Percentiles rank a stretch among this genome's conserved stretches.
Conservation (phyloP, 164 flowering plant species). For the Stephania cephalantha region DNA sequence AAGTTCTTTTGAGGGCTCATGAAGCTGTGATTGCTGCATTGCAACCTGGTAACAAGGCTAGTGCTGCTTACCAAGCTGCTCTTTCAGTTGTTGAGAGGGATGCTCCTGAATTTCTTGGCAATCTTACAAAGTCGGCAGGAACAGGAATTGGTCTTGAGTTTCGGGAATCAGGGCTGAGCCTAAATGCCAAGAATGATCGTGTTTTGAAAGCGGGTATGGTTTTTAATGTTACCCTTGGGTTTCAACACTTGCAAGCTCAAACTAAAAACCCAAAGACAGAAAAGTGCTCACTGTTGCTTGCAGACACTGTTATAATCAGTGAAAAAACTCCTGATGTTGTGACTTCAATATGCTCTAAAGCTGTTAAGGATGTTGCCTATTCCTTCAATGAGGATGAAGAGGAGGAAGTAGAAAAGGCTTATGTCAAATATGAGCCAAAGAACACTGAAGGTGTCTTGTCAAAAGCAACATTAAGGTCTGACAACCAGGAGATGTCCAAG, state of each 20-base stretch:
- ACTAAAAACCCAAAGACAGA: constrained; percentile 42
- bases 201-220: constrained; percentile 60
- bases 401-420: constrained; percentile 48
- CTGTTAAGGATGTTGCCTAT: constrained; percentile 67
- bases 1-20: constrained; percentile 70
- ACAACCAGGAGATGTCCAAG: constrained; percentile 60
- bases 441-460: constrained; percentile 25
- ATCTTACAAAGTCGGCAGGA: constrained; percentile 67
- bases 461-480: constrained; percentile 67
- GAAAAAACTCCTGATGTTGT: constrained; percentile 39
- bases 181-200: constrained; percentile 66
- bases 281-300: constrained; percentile 52
- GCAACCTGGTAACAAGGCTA: constrained; percentile 53
- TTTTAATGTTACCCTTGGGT: constrained; percentile 72
- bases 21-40: constrained; percentile 62
- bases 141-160: constrained; percentile 83
- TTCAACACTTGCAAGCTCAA: constrained; percentile 52
- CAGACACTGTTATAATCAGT: constrained; percentile 64
- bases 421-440: constrained; percentile 25
- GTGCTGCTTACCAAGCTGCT: constrained; percentile 57
- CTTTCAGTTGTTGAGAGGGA: constrained; percentile 51
- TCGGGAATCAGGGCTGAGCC: constrained; percentile 60
- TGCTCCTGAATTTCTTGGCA: constrained; percentile 52
- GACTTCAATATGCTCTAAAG: constrained; percentile 52
- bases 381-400: constrained; percentile 58